Evolutionary conservation across 2,329 filamentous ascomycete species (phyloP), one percentile per base, ranked within the genome.

Genomic region (Xylariaceae sp.): DNA sequence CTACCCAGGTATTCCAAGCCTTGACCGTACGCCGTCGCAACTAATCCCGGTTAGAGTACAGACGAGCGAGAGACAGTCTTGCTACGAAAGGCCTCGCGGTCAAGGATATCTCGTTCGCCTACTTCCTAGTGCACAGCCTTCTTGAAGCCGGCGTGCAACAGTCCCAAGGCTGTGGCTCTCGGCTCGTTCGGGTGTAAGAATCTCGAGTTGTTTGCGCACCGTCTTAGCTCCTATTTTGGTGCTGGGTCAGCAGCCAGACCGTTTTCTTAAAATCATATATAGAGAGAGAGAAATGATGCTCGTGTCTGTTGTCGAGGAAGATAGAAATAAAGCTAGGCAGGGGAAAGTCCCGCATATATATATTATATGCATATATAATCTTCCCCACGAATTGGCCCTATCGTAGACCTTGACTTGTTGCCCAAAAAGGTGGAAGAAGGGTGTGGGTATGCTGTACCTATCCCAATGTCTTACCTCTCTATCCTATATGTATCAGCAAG

Each of bases 121-220:
- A 36, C 12, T 48, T 44, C n/a, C 17, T 46, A 14, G 17, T 44
- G 28, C 47, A 52, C 46, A 29, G 52, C 47, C 52, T 51, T 56
- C 43, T 56, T 37, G n/a, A 16, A 37, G 37, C 14, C 29, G n/a
- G 41, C 8, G 26, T 37, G 26, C 14, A 8, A 21, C 19, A 8
- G 36, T 55, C 39, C 47, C 52, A 52, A 56, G 52, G 41, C 17
- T 55, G 45, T 33, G 51, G 46, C 46, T 55, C 34, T 58, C 28
- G 45, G 39, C 33, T 59, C 37, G 52, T 40, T 51, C 41, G 17
- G 37, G 44, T 26, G 41, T 47, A 28, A 33, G 31, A 44, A 41
- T 49, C 19, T n/a, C 7, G 36, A 34, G 12, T 23, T 52, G 45
- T 55, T 56, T 29, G 29, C 23, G 19, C 43, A 53, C 53, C 43